phyloP scores from a whole-genome alignment of 306 rosid genomes.

The Dalbergia cochinchinensis region DNA sequence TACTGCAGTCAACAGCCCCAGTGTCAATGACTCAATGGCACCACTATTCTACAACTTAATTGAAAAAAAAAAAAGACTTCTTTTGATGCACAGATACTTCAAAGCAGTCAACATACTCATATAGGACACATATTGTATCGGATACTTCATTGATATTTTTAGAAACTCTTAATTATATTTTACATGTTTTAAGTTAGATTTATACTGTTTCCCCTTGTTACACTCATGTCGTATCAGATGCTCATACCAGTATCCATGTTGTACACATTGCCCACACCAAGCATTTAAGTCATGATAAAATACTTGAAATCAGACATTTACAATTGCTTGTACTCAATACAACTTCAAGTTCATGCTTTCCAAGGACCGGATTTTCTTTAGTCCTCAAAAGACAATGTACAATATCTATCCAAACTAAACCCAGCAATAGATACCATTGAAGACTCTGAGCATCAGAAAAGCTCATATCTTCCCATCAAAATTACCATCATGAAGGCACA shows the following conservation, averaged over 20 bases:
- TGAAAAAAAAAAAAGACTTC: slow-evolving; percentile 20
- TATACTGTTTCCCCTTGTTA: no score
- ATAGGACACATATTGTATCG: no score
- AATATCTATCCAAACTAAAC: slow-evolving; percentile 20
- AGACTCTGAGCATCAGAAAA: slow-evolving; percentile 35
- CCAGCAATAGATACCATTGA: slow-evolving; percentile 8
- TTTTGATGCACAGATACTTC: neutral
- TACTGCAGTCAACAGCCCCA: slow-evolving; percentile 19
- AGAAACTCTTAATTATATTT: no score
- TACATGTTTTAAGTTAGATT: no score
- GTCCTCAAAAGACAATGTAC: slow-evolving; percentile 27
- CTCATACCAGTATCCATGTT: no score
- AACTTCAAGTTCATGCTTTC: slow-evolving; percentile 33
- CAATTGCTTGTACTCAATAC: neutral
- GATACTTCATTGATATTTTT: no score
- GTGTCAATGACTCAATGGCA: slow-evolving; percentile 29
- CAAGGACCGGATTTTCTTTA: neutral
- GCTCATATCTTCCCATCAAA: slow-evolving; percentile 22
- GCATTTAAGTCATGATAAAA: slow-evolving; percentile 35
- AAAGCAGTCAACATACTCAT: no score
- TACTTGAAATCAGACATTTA: slow-evolving; percentile 22
- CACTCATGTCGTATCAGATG: no score
- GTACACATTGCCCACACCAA: slow-evolving; percentile 7
- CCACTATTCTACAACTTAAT: slow-evolving; percentile 11
- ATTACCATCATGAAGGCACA: slow-evolving; percentile 32